phyloP scores from a whole-genome alignment of 352 stramenopile genomes.

The Globisporangium rhizosaccharum region DNA sequence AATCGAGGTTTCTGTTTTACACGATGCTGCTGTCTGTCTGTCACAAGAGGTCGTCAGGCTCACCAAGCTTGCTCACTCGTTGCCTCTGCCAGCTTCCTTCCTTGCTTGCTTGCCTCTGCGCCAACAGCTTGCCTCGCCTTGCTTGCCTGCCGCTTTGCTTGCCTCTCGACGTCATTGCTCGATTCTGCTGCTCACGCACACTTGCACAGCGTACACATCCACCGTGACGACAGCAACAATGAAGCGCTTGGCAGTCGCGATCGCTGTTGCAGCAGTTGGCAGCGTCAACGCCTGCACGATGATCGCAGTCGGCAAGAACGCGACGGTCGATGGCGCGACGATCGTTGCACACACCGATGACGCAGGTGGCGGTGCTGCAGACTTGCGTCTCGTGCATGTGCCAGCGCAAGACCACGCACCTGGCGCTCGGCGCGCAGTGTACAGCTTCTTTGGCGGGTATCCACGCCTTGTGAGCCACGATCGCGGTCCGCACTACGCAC shows the following conservation, averaged over 20 bases:
- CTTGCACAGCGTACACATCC: no score
- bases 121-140: no score
- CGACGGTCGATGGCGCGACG: conserved; percentile 76
- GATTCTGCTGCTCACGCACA: neutral
- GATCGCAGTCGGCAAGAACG: conserved; percentile 77
- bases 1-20: no score
- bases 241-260: neutral
- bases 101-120: no score
- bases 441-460: conserved; percentile 68
- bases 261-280: neutral
- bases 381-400: conserved; percentile 89
- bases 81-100: no score
- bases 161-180: no score
- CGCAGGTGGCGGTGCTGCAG: conserved; percentile 66
- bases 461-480: conserved; percentile 67
- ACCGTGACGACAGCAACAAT: neutral
- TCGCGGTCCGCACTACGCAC: conserved; percentile 64
- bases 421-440: conserved; percentile 45
- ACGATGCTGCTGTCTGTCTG: no score
- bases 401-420: conserved; percentile 65
- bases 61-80: no score
- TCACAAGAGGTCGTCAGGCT: no score
- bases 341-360: conserved; percentile 89
- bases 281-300: conserved; percentile 64
- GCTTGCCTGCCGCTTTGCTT: no score